Percentiles rank a stretch among this genome's conserved stretches.
Conservation (phyloP, 2,329 filamentous ascomycete species). For the Fusarium zealandicum region DNA sequence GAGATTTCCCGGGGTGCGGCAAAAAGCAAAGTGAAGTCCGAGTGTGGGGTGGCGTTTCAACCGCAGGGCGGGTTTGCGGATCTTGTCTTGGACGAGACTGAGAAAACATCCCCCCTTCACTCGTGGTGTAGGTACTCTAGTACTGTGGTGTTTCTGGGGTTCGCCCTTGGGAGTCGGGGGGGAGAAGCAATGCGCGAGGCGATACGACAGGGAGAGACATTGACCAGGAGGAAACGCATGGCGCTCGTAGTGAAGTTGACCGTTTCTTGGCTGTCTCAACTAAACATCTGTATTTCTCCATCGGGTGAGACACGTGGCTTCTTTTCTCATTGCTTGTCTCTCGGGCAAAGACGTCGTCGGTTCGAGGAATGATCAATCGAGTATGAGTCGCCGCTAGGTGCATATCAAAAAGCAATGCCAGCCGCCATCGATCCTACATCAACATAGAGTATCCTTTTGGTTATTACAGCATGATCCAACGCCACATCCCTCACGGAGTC, state of each 20-base stretch:
- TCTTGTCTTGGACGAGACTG: not conserved
- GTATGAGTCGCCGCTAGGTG: slow-evolving; percentile 26
- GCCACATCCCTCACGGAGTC: slow-evolving; percentile 23
- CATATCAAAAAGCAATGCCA: slow-evolving; percentile 23
- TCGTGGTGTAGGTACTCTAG: slow-evolving; percentile 3
- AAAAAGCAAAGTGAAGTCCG: slow-evolving; percentile 24
- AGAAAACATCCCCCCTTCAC: not conserved
- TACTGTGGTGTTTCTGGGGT: too few species aligned
- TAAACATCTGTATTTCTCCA: slow-evolving; percentile 2
- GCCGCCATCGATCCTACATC: too few species aligned
- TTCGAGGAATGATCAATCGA: slow-evolving; percentile 3
- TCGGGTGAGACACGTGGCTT: slow-evolving; percentile 22
- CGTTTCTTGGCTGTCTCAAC: slow-evolving; percentile 5
- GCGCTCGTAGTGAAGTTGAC: not conserved
- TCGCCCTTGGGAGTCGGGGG: not conserved
- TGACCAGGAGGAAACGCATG: slow-evolving; percentile 16
- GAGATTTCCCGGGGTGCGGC: slow-evolving; percentile 12
- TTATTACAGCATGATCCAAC: slow-evolving; percentile 6
- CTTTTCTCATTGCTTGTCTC: slow-evolving; percentile 17
- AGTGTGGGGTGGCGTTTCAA: slow-evolving; percentile 9
- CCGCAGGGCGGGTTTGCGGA: slow-evolving; percentile 4
- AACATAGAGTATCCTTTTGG: not conserved
- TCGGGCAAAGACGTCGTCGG: slow-evolving; percentile 1
- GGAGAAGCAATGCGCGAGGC: slow-evolving; percentile 28
- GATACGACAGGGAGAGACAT: slow-evolving; percentile 20